Conservation (phyloP, 805 yeast genomes). For the Ogataea nonfermentans region DNA sequence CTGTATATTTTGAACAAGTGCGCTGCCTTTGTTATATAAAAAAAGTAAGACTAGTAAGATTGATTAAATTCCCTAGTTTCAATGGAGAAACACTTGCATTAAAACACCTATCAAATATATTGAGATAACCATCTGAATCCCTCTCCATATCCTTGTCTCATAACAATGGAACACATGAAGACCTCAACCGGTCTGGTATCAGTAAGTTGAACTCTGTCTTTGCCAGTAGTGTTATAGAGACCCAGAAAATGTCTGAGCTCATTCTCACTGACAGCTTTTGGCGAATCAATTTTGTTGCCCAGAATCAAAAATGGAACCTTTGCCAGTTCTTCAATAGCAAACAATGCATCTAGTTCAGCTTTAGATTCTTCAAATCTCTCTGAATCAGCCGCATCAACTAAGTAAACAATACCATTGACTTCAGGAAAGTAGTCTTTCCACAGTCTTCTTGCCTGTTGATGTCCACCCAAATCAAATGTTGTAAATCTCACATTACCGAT, state of each 20-base stretch:
- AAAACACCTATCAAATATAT: constrained; percentile 55
- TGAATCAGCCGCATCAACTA: constrained; percentile 96
- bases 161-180: constrained; percentile 95
- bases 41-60: background rate
- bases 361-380: constrained; percentile 93
- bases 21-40: background rate
- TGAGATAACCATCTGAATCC: constrained; percentile 98
- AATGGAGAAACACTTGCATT: constrained; percentile 1
- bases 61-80: background rate
- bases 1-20: background rate
- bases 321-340: constrained; percentile 86
- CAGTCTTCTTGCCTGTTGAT: constrained; percentile 96
- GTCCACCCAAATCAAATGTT: constrained; percentile 98
- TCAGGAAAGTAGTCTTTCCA: constrained; percentile 99
- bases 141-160: constrained; percentile 98
- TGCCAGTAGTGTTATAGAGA: constrained; percentile 86
- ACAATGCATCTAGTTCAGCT: constrained; percentile 90
- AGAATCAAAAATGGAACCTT: constrained; percentile 89
- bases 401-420: constrained; percentile 93
- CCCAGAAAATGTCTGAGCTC: constrained; percentile 91
- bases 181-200: constrained; percentile 90
- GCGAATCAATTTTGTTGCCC: constrained; percentile 96
- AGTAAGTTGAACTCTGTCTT: constrained; percentile 66
- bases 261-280: constrained; percentile 91
- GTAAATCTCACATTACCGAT: constrained; percentile 96